Percentiles rank a stretch among this genome's conserved stretches.
Conservation (phyloP, 2,329 filamentous ascomycete species). For the Cylindrodendrum hubeiense region DNA sequence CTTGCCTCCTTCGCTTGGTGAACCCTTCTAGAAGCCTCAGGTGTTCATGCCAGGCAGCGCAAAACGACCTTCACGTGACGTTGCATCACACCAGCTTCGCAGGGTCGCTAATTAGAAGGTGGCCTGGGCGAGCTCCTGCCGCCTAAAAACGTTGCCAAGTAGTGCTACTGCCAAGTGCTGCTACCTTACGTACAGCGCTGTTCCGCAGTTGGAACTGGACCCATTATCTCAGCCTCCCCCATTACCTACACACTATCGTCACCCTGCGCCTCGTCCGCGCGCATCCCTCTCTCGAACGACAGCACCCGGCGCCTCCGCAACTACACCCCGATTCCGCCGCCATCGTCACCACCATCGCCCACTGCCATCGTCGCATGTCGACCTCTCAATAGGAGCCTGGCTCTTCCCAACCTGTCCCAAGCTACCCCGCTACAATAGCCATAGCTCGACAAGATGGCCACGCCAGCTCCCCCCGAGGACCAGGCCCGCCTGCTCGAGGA, state of each 20-base stretch:
- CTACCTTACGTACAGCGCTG: constrained; percentile 25
- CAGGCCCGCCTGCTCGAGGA: constrained; percentile 96
- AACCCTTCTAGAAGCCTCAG: background rate
- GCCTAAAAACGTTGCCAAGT: constrained; percentile 28
- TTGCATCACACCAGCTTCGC: background rate
- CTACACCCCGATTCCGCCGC: constrained; percentile 25
- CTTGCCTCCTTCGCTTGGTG: background rate
- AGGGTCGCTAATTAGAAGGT: constrained; percentile 11
- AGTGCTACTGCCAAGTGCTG: constrained; percentile 24
- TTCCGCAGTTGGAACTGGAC: constrained; percentile 35
- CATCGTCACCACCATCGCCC: constrained; percentile 30
- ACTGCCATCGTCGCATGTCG: constrained; percentile 37
- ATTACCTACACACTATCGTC: constrained; percentile 38
- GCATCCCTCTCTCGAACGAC: constrained; percentile 39
- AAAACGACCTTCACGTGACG: constrained; percentile 35
- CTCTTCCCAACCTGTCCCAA: constrained; percentile 38
- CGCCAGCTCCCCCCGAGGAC: constrained; percentile 78
- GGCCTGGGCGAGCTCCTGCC: constrained; percentile 33
- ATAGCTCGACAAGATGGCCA: constrained; percentile 55
- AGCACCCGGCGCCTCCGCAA: constrained; percentile 31
- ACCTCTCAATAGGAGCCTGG: constrained; percentile 42
- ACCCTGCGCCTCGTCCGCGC: constrained; percentile 43
- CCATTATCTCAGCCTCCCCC: constrained; percentile 47
- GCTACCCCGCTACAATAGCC: constrained; percentile 45
- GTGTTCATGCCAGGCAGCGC: constrained; percentile 8